phyloP scores from a whole-genome alignment of 164 flowering plant species.

The Cinnamomum micranthum region DNA sequence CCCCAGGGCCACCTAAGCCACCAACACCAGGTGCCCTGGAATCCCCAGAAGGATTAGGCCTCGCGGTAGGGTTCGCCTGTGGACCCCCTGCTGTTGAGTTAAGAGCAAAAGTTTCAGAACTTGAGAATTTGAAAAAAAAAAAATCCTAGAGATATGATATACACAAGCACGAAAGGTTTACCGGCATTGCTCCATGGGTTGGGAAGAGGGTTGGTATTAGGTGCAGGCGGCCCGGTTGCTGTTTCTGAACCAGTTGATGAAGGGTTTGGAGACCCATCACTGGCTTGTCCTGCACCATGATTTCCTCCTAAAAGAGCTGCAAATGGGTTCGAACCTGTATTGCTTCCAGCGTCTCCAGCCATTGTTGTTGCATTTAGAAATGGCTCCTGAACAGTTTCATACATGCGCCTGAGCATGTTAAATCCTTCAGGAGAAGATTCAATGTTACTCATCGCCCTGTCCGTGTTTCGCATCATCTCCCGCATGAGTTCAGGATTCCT shows the following conservation, averaged over 20 bases:
- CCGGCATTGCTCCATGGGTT: constrained; percentile 68
- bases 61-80: constrained; percentile 50
- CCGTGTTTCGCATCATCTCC: constrained; percentile 98
- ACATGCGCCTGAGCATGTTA: constrained; percentile 97
- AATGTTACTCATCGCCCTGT: constrained; percentile 97
- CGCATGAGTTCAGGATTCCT: constrained; percentile 97
- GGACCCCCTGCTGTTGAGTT: constrained; percentile 37
- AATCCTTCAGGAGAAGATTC: constrained; percentile 97
- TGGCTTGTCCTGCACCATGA: constrained; percentile 42
- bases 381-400: constrained; percentile 97
- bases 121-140: not conserved
- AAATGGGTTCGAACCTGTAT: constrained; percentile 65
- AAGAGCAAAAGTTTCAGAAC: constrained; percentile 3
- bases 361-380: constrained; percentile 84
- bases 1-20: constrained; percentile 61
- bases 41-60: constrained; percentile 49
- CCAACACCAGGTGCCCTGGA: constrained; percentile 48
- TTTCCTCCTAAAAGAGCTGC: constrained; percentile 76
- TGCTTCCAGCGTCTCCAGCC: constrained; percentile 60
- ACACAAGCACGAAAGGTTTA: not conserved
- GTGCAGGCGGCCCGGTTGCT: constrained; percentile 47
- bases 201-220: constrained; percentile 87
- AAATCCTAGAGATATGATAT: not conserved
- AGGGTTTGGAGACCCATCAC: constrained; percentile 39
- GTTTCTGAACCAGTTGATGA: constrained; percentile 48